Conservation (phyloP, 371 early-diverging fungal genomes). For the Dentiscutata heterogama region DNA sequence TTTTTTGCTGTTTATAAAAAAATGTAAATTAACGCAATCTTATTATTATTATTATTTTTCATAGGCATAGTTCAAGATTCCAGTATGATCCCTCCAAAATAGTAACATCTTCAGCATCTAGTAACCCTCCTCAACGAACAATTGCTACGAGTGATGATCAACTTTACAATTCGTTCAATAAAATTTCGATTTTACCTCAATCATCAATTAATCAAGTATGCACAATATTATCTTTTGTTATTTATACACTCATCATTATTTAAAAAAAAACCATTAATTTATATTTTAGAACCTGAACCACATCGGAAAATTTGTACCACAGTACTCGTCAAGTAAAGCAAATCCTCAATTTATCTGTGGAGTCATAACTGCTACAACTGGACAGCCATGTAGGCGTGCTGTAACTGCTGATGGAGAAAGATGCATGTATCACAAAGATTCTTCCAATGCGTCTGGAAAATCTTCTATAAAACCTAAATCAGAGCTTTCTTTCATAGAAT, state of each 20-base stretch:
- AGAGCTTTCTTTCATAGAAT: background rate
- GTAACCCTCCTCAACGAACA: too few relatives aligned
- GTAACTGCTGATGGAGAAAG: conserved; percentile 54
- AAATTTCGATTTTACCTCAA: too few relatives aligned
- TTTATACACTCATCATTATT: too few relatives aligned
- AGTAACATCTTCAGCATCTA: too few relatives aligned
- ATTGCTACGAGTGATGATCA: too few relatives aligned
- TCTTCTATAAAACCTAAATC: background rate
- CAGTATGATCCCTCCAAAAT: too few relatives aligned
- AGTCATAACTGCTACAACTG: conserved; percentile 40
- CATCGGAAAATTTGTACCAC: background rate
- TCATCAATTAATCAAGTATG: background rate
- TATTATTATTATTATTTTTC: too few relatives aligned
- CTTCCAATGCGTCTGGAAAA: background rate
- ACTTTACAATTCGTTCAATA: too few relatives aligned
- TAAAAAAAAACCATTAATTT: conserved; percentile 35
- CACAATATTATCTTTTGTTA: too few relatives aligned
- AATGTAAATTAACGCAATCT: too few relatives aligned
- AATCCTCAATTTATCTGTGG: conserved; percentile 39
- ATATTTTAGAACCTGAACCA: conserved; percentile 8
- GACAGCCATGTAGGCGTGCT: conserved; percentile 49
- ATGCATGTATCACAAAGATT: conserved; percentile 52
- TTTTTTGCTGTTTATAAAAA: too few relatives aligned
- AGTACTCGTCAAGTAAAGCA: conserved; percentile 17
- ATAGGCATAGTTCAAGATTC: too few relatives aligned